Evolutionary conservation across 2,329 filamentous ascomycete genomes (phyloP), one percentile per base, ranked within the genome.

Genomic region (Pseudogymnoascus sp.): DNA sequence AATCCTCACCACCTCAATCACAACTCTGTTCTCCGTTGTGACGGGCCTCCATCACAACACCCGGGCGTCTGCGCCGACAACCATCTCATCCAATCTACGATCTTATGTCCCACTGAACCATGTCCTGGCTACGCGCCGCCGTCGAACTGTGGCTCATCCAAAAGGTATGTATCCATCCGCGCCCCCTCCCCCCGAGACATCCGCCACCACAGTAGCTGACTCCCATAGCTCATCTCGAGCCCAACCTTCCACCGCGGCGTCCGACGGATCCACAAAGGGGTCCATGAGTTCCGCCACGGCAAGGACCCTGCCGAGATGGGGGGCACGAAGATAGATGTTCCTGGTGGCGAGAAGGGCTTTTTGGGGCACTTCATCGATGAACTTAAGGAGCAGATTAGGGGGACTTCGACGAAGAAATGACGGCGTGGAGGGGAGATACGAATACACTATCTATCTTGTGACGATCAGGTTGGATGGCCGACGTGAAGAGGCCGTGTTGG

Each of bases 241-340:
- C 80, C 80, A 2, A 70, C 76, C 36, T 85, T 85, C 74, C 83
- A 85, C 67, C 76, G 78, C 61, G 75, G 69, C 27, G 80, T 85
- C 15, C 77, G 79, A 25, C 77, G 76, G 62, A 75, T 81, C 10
- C 81, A 84, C 58, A 71, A 69, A 33, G 71, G 66, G 48, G 64
- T 72, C 10, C 69, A 72, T 10, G 71, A 73, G 61, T 67, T 80
- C 12, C 71, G 72, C 15, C 72, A 80, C 64, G 79, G 79, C 58
- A 77, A 78, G 48, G 79, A 82, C 63, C 76, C 72, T 9, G 76
- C 75, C 66, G 80, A 79, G 68, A 75, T 80, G 72, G 75, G 81
- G 59, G 77, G 76, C 36, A 78, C 75, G 33, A 78, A 77, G 27
- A 74, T 81, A 59, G 78, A 81, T 61, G 66, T 73, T 74, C 36